Evolutionary conservation across 1,284 basidiomycete species (phyloP), one percentile per base, ranked within the genome.

Genomic region (Phlebopus sp.): DNA sequence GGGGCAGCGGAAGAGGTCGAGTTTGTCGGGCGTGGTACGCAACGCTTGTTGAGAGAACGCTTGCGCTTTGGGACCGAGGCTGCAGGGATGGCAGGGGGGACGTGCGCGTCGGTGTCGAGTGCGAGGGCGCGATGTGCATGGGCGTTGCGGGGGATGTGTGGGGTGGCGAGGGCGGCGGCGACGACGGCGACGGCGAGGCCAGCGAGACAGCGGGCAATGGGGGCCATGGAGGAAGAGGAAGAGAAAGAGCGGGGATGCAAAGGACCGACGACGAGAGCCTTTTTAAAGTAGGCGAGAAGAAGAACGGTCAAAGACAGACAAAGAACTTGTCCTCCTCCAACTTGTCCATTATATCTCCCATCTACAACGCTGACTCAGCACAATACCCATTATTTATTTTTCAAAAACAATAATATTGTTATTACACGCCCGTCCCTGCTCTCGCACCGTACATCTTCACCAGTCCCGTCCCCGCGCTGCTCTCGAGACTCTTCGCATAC

Each of bases 381-480:
- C 37, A 39, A 39, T 25, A 23, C 1, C 5, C n/a, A 23, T 23
- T 23, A n/a, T 23, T 23, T 23, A 23, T 23, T 23, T 23, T 23
- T n/a, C n/a, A n/a, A n/a, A n/a, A n/a, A n/a, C n/a, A n/a, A n/a
- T n/a, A n/a, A 23, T 23, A 4, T 23, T 23, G 6, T 23, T 23
- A 23, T 23, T 23, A 50, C 30, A 44, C 32, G 38, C 48, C 37
- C 5, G 49, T 54, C 46, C 63, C 65, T 11, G 66, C 72, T 57
- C 77, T 78, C 2, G 84, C 79, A 2, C 76, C 79, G 58, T 86
- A 90, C 86, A 90, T 90, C 69, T 86, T 88, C 23, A 86, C 81
- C 49, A 90, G 65, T 31, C 79, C 79, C 11, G 78, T 75, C 54
- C 86, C 84, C 34, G 90, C 82, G 49, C 82, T 82, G 39, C 76